A percentile compares a stretch with the other conserved stretches of the same genome.
phyloP scores from a whole-genome alignment of 306 rosid species.

The Gillenia trifoliata region DNA sequence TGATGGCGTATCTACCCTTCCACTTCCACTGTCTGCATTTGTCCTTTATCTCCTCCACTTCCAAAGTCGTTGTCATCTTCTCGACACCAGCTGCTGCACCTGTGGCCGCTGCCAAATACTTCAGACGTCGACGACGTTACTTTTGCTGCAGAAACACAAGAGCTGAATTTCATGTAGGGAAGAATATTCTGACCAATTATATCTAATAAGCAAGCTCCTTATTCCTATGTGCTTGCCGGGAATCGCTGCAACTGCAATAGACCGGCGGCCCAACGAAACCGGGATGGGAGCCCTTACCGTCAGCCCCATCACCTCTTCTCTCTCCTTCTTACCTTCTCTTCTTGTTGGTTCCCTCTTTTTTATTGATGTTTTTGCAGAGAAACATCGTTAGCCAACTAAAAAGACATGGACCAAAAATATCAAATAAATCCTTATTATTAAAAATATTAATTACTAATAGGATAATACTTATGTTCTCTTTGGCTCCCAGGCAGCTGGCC shows the following conservation, averaged over 20 bases:
- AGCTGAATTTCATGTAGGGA: slow-evolving; percentile 8
- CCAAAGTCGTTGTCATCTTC: background rate
- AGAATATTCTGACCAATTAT: background rate
- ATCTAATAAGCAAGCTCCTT: background rate
- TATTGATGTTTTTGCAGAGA: background rate
- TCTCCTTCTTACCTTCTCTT: background rate
- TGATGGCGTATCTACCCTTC: slow-evolving; percentile 66
- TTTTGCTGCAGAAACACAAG: slow-evolving; percentile 13
- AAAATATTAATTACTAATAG: too few species aligned
- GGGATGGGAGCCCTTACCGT: slow-evolving; percentile 23
- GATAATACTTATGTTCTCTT: too few species aligned
- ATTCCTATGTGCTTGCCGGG: background rate
- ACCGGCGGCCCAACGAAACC: slow-evolving; percentile 1
- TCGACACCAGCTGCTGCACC: background rate
- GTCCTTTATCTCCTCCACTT: slow-evolving; percentile 48
- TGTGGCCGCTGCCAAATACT: background rate
- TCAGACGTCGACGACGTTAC: slow-evolving; percentile 11
- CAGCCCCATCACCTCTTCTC: background rate
- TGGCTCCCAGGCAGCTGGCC: too few species aligned
- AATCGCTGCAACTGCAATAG: slow-evolving; percentile 10
- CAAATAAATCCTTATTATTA: too few species aligned
- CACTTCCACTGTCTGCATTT: slow-evolving; percentile 62
- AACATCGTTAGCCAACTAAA: too few species aligned
- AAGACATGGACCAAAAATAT: too few species aligned
- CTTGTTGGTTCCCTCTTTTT: background rate